Percentiles rank a stretch among this genome's conserved stretches.
Evolutionary conservation across 306 rosid species (phyloP).

Genomic region (Cucurbita maxima): DNA sequence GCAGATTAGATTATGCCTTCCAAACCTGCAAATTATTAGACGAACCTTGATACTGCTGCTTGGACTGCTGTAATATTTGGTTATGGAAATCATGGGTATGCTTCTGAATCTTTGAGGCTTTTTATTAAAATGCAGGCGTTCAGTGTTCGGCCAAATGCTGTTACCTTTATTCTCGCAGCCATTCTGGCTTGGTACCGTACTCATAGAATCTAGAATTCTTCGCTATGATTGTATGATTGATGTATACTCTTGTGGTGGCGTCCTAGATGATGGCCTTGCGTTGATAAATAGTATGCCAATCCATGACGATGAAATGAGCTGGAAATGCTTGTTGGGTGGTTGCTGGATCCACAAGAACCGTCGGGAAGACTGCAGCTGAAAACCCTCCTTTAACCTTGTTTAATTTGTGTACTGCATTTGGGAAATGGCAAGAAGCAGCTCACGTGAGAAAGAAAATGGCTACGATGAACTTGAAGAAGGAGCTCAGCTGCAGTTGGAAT

Average conservation of each 20-base stretch:
- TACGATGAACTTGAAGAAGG: slow-evolving; percentile 34
- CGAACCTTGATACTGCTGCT: slow-evolving; percentile 38
- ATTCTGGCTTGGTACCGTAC: slow-evolving; percentile 29
- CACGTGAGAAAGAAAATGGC: slow-evolving; percentile 35
- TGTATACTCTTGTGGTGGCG: slow-evolving; percentile 43
- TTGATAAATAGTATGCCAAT: slow-evolving; percentile 29
- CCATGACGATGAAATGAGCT: slow-evolving; percentile 42
- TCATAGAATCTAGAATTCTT: slow-evolving; percentile 31
- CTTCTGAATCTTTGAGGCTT: slow-evolving; percentile 30
- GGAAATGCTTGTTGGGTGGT: slow-evolving; percentile 53
- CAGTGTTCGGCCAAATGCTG: slow-evolving; percentile 32
- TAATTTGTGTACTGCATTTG: slow-evolving; percentile 32
- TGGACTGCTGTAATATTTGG: slow-evolving; percentile 52
- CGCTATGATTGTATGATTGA: slow-evolving; percentile 52
- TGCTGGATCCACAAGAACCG: slow-evolving; percentile 43
- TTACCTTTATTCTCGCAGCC: slow-evolving; percentile 52
- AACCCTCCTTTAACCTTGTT: slow-evolving; percentile 35
- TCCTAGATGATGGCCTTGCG: slow-evolving; percentile 30
- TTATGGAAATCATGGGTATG: slow-evolving; percentile 43
- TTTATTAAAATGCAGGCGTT: slow-evolving; percentile 29
- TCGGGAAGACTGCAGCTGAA: slow-evolving; percentile 34
- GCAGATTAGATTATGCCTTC: slow-evolving; percentile 35
- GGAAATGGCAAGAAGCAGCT: slow-evolving; percentile 48
- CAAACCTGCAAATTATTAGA: slow-evolving; percentile 31
- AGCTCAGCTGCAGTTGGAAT: slow-evolving; percentile 45